Conservation (phyloP, 257 asterid species). For the Solanum ossicruentum region DNA sequence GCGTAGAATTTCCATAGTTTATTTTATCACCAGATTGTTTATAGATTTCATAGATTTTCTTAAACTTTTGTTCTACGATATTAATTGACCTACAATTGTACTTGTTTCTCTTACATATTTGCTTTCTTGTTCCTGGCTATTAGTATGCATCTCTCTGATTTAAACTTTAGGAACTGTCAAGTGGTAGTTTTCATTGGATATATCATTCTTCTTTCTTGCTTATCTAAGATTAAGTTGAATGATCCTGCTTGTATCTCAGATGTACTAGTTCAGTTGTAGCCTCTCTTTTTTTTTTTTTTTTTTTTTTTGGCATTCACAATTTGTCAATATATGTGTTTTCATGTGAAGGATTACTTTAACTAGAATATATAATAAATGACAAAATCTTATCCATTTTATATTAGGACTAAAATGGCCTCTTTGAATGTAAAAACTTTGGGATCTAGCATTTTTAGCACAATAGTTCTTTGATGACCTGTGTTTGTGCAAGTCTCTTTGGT, state of each 20-base stretch:
- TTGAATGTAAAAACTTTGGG: not conserved
- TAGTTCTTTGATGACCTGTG: not conserved
- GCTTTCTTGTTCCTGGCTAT: not conserved
- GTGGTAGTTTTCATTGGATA: not conserved
- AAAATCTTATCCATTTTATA: not conserved
- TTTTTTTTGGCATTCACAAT: not conserved
- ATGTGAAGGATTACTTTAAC: not conserved
- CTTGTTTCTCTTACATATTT: not conserved
- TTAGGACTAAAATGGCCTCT: not conserved
- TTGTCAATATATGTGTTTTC: not conserved
- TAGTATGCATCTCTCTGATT: not conserved
- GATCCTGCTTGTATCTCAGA: not conserved
- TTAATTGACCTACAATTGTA: not conserved
- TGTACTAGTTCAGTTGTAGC: not conserved
- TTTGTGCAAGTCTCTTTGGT: not conserved
- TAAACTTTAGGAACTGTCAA: not conserved
- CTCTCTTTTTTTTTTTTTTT: too few relatives aligned
- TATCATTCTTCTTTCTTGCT: not conserved
- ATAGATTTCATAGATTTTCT: not conserved
- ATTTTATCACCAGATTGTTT: too few relatives aligned
- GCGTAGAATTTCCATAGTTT: too few relatives aligned
- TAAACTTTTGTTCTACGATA: not conserved
- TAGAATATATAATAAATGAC: not conserved
- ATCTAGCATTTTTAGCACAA: not conserved
- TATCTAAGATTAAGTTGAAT: not conserved